Evolutionary conservation across 352 stramenopile species (phyloP).

Genomic region (Phytopythium chamaehyphon): DNA sequence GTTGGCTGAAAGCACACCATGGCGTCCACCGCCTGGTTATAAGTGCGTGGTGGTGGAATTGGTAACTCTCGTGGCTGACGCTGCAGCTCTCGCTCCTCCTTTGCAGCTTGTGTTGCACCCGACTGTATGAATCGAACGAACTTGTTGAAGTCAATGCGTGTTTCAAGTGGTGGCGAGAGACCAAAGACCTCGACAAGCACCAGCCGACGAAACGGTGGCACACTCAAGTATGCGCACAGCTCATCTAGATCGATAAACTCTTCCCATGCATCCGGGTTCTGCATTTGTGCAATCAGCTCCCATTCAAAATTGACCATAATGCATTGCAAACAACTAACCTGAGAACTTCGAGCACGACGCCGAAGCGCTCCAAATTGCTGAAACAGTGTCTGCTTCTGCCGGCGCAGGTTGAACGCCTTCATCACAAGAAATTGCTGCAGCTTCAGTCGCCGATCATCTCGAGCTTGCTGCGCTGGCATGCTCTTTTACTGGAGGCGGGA

Average conservation of each 20-base stretch:
- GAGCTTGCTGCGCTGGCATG: constrained; percentile 10
- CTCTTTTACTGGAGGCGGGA: no score
- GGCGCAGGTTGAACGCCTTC: constrained; percentile 78
- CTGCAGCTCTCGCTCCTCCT: constrained; percentile 34
- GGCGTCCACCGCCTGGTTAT: constrained; percentile 6
- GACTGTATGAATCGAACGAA: constrained; percentile 74
- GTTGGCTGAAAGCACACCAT: constrained; percentile 46
- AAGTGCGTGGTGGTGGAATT: constrained; percentile 13
- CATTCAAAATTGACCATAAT: no score
- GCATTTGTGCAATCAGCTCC: no score
- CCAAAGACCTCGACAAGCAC: constrained; percentile 54
- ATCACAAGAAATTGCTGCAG: constrained; percentile 79
- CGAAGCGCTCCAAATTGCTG: constrained; percentile 68
- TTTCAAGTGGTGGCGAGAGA: constrained; percentile 23
- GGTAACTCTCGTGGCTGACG: constrained; percentile 9
- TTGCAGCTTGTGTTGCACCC: constrained; percentile 37
- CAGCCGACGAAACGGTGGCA: constrained; percentile 59
- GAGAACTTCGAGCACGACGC: neutral
- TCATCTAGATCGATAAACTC: constrained; percentile 49
- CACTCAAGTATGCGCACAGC: constrained; percentile 66
- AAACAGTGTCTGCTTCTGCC: constrained; percentile 45
- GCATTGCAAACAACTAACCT: neutral
- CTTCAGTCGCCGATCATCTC: constrained; percentile 45
- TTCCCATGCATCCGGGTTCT: constrained; percentile 6
- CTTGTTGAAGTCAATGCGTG: constrained; percentile 38